Conservation (phyloP, 371 early-diverging fungal genomes). For the Mortierella sp. region DNA sequence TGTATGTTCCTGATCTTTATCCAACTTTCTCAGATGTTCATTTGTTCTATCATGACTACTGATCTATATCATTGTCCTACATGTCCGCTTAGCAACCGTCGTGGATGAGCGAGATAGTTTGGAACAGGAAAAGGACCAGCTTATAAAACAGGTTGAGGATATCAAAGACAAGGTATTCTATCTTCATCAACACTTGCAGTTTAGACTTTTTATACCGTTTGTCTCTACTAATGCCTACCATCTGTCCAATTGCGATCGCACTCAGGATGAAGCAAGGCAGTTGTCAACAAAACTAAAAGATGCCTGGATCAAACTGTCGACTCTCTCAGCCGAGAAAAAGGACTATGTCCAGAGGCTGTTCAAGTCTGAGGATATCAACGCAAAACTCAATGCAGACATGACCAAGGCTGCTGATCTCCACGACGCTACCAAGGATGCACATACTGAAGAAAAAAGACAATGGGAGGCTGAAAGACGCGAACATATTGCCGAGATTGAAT, state of each 20-base stretch:
- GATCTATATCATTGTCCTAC: background rate
- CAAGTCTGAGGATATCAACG: constrained; percentile 21
- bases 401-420: constrained; percentile 12
- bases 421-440: constrained; percentile 2
- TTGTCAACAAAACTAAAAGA: constrained; percentile 36
- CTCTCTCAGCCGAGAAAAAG: constrained; percentile 28
- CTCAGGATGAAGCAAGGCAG: constrained; percentile 40
- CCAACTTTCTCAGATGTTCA: too few species aligned
- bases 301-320: constrained; percentile 37
- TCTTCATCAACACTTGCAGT: background rate
- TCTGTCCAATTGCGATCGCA: too few species aligned
- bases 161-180: constrained; percentile 17
- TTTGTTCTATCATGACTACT: too few species aligned
- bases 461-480: constrained; percentile 28
- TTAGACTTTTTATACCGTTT: too few species aligned
- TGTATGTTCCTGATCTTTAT: too few species aligned
- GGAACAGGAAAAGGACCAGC: constrained; percentile 15
- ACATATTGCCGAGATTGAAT: constrained; percentile 16
- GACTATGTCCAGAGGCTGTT: constrained; percentile 23
- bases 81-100: constrained; percentile 17
- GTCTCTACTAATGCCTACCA: too few species aligned
- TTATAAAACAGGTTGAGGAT: constrained; percentile 1
- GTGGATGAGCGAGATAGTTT: constrained; percentile 34
- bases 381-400: constrained; percentile 11
- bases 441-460: constrained; percentile 12